phyloP scores from a whole-genome alignment of 2,329 filamentous ascomycete genomes.

The Phialocephala subalpina region DNA sequence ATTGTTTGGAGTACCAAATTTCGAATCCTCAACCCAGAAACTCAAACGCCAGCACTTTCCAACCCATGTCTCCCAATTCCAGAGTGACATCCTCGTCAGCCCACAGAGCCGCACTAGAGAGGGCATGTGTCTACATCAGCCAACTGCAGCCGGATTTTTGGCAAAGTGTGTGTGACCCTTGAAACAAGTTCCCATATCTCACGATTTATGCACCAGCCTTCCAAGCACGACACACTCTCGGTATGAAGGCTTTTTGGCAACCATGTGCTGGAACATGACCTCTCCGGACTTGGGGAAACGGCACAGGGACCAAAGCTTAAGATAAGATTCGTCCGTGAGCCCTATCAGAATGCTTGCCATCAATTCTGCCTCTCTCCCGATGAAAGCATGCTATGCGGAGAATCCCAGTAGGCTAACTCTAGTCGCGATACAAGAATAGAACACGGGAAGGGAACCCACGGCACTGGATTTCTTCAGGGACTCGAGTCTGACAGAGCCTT shows the following conservation, averaged over 20 bases:
- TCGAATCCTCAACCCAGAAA: not conserved
- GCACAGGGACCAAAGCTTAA: slow-evolving; percentile 28
- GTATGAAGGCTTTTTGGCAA: not conserved
- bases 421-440: slow-evolving; percentile 19
- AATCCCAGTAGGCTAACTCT: slow-evolving; percentile 15
- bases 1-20: slow-evolving; percentile 8
- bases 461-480: slow-evolving; percentile 20
- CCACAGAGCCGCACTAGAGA: slow-evolving; percentile 12
- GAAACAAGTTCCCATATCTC: slow-evolving; percentile 16
- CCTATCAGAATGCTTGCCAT: slow-evolving; percentile 16
- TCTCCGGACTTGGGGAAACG: slow-evolving; percentile 13
- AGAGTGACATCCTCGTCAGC: not conserved
- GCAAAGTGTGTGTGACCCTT: slow-evolving; percentile 14
- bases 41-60: slow-evolving; percentile 8
- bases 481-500: slow-evolving; percentile 13
- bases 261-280: slow-evolving; percentile 13
- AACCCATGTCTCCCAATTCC: not conserved
- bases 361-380: slow-evolving; percentile 14
- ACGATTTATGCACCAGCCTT: slow-evolving; percentile 3
- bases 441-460: slow-evolving; percentile 15
- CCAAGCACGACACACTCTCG: slow-evolving; percentile 1
- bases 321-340: slow-evolving; percentile 36
- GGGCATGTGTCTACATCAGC: not conserved
- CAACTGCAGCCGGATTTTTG: slow-evolving; percentile 14
- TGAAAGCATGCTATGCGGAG: slow-evolving; percentile 21